Evolutionary conservation across 495 filamentous ascomycete genomes (phyloP), one percentile per base, ranked within the genome.

Genomic region (Penicillium cinerascens): DNA sequence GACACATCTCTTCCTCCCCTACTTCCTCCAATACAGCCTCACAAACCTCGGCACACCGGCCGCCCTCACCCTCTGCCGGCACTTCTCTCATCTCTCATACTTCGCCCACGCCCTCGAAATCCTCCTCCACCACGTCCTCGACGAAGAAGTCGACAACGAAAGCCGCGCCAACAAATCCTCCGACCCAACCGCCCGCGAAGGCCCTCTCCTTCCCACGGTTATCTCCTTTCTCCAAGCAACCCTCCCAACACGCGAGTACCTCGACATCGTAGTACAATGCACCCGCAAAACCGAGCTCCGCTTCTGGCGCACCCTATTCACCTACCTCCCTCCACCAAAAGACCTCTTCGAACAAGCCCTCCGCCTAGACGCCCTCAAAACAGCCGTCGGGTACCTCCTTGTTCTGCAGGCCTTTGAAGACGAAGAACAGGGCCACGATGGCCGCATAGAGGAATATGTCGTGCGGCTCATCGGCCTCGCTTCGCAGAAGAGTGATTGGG

Each of bases 231-330:
- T 99, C 3, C 73, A 78, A 47, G 91, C 91, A 0, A 89, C 88
- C 0, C 95, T 97, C 55, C 85, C 87, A 23, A 77, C 89, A 44
- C 64, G 60, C 10, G 67, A 70, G 11, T 97, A 96, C 52, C 83
- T 97, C 26, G 93, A 97, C 64, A 91, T 96, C 49, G 84, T 99
- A 5, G 91, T 99, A 1, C 92, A 96, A 73, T 99, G 95, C 68
- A 96, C 93, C 0, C 86, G 95, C 18, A 97, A 99, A 71, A 99
- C 95, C 0, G 95, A 99, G 59, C 83, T 96, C 6, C 84, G 92
- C 23, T 95, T 87, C 18, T 99, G 95, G 95, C 85, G 87, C 23
- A 95, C 95, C 1, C 78, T 99, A 2, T 97, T 97, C 66, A 80
- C 85, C 9, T 86, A 95, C 59, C 79, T 97, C 1, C 93, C 95